Conservation (phyloP, 148 eudicot genomes). For the Spergularia bocconei region DNA sequence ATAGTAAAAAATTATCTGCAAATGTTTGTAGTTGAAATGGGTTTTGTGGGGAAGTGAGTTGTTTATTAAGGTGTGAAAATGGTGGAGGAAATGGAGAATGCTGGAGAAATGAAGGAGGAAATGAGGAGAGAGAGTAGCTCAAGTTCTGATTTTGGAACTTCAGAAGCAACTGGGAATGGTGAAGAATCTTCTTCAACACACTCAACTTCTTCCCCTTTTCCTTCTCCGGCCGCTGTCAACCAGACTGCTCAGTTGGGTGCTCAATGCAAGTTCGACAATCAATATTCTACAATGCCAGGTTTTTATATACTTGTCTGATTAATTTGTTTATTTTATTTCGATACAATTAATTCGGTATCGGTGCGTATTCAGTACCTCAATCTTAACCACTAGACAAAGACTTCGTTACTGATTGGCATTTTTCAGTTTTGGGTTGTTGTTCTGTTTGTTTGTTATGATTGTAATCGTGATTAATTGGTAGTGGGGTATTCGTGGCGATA, state of each 20-base stretch:
- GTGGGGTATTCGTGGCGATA: too few species aligned
- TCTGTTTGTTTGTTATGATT: too few species aligned
- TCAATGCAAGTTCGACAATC: conserved; percentile 39
- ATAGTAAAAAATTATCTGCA: too few species aligned
- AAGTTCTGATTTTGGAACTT: conserved; percentile 42
- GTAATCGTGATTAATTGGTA: too few species aligned
- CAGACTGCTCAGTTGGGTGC: conserved; percentile 30
- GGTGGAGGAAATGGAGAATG: conserved; percentile 33
- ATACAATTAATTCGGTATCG: too few species aligned
- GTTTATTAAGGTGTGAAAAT: background rate
- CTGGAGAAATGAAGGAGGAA: conserved; percentile 33
- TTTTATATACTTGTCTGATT: background rate
- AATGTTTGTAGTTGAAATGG: background rate
- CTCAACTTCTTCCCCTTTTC: conserved; percentile 37
- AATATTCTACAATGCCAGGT: conserved; percentile 51
- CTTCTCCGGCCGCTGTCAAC: conserved; percentile 31
- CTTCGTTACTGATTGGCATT: too few species aligned
- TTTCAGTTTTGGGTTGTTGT: too few species aligned
- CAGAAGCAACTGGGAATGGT: conserved; percentile 36
- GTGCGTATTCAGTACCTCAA: too few species aligned
- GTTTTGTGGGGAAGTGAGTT: background rate
- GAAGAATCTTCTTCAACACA: conserved; percentile 46
- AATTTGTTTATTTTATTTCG: background rate
- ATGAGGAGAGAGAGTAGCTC: conserved; percentile 47
- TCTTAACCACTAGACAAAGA: too few species aligned